Evolutionary conservation across 192 early-diverging fungal species (phyloP).

Genomic region (Diversispora eburnea): DNA sequence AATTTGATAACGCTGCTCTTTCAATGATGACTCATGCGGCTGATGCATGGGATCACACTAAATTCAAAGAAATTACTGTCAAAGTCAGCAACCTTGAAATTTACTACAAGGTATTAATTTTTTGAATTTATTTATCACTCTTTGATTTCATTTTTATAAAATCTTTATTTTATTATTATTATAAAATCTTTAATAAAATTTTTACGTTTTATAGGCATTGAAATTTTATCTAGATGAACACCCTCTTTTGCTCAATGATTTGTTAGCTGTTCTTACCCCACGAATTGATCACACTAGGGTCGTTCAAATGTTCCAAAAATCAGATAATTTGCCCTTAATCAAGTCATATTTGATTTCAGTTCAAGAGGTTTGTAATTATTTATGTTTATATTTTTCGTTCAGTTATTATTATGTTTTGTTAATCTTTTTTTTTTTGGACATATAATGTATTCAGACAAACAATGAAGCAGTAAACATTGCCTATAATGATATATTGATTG

Average conservation of each 20-base stretch:
- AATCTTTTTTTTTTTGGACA: not conserved
- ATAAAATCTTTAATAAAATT: not conserved
- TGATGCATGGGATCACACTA: conserved; percentile 94
- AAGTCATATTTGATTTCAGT: conserved; percentile 94
- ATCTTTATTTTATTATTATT: not conserved
- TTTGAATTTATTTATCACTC: not conserved
- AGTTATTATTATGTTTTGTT: not conserved
- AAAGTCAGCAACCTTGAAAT: conserved; percentile 97
- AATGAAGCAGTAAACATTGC: conserved; percentile 94
- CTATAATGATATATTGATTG: conserved; percentile 94
- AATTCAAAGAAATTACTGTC: conserved; percentile 95
- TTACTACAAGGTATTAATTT: conserved; percentile 78
- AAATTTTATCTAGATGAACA: conserved; percentile 96
- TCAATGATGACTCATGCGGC: conserved; percentile 95
- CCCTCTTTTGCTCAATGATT: conserved; percentile 89
- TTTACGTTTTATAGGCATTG: conserved; percentile 53
- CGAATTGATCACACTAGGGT: conserved; percentile 96
- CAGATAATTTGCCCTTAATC: conserved; percentile 95
- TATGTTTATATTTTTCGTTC: not conserved
- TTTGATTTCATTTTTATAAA: not conserved
- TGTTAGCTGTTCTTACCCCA: conserved; percentile 82
- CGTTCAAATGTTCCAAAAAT: conserved; percentile 96
- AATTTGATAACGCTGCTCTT: conserved; percentile 95
- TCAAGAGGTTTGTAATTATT: conserved; percentile 55
- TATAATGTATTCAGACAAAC: conserved; percentile 55